Percentiles rank a stretch among this genome's conserved stretches.
Evolutionary conservation across 371 early-diverging fungal species (phyloP).

Genomic region (Parasitella parasitica): DNA sequence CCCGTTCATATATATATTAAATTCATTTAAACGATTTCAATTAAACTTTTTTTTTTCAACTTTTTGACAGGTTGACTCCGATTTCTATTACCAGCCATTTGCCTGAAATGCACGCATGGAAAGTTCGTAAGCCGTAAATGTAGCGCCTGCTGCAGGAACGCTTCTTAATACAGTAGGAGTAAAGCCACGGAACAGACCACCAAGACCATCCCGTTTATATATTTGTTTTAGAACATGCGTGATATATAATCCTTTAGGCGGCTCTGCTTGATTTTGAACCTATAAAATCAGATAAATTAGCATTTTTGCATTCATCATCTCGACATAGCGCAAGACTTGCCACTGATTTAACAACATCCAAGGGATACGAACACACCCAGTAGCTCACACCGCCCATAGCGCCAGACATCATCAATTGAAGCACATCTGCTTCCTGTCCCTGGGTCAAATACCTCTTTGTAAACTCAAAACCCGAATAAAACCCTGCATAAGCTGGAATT

Average conservation of each 20-base stretch:
- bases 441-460: slow-evolving; percentile 62
- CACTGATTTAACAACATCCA: slow-evolving; percentile 82
- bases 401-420: slow-evolving; percentile 72
- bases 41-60: neutral
- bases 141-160: slow-evolving; percentile 75
- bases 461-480: slow-evolving; percentile 79
- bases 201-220: slow-evolving; percentile 52
- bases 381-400: slow-evolving; percentile 76
- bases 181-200: slow-evolving; percentile 65
- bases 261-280: slow-evolving; percentile 61
- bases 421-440: slow-evolving; percentile 44
- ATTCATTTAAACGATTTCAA: neutral
- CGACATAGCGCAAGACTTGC: slow-evolving; percentile 33
- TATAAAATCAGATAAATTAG: neutral
- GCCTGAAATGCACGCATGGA: slow-evolving; percentile 52
- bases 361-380: slow-evolving; percentile 82
- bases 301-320: neutral
- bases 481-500: slow-evolving; percentile 84
- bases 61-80: slow-evolving; percentile 27
- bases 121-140: slow-evolving; percentile 78
- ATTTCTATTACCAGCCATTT: slow-evolving; percentile 21
- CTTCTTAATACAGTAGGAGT: slow-evolving; percentile 58
- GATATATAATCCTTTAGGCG: slow-evolving; percentile 67
- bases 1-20: neutral
- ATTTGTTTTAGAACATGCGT: slow-evolving; percentile 50